Conservation (phyloP, 768 basidiomycete species). For the Mycena sanguinolenta region DNA sequence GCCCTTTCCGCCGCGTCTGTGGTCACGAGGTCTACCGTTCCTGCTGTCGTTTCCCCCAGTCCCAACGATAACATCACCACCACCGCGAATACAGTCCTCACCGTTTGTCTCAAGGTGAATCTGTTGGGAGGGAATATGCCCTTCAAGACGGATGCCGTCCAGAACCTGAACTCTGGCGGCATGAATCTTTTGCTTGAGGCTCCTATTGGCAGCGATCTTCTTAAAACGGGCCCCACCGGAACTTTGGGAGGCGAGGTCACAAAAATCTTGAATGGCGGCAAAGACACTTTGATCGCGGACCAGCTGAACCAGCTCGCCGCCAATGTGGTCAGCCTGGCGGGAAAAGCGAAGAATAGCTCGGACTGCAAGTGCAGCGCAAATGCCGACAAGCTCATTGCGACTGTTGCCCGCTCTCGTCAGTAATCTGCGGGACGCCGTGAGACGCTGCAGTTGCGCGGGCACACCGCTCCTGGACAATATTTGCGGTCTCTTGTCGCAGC, state of each 20-base stretch:
- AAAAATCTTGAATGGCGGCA: neutral
- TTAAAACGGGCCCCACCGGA: neutral
- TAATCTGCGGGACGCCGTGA: neutral
- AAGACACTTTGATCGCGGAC: neutral
- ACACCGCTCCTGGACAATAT: neutral
- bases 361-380: neutral
- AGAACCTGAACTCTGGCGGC: neutral
- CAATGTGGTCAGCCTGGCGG: neutral
- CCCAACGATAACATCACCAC: neutral
- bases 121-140: neutral
- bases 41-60: neutral
- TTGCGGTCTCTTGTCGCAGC: neutral
- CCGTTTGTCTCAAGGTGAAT: neutral
- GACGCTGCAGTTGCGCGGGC: neutral
- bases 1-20: neutral
- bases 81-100: neutral
- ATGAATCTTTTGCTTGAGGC: neutral
- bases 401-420: neutral
- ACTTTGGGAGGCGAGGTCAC: neutral
- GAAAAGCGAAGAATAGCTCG: neutral
- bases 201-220: neutral
- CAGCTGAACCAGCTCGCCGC: neutral
- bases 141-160: neutral
- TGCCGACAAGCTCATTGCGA: neutral
- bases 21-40: neutral